These are phyloP conservation scores for Saturnispora diversa DNA, from an alignment of 805 yeast species.

Conservation along the genomic window DNA sequence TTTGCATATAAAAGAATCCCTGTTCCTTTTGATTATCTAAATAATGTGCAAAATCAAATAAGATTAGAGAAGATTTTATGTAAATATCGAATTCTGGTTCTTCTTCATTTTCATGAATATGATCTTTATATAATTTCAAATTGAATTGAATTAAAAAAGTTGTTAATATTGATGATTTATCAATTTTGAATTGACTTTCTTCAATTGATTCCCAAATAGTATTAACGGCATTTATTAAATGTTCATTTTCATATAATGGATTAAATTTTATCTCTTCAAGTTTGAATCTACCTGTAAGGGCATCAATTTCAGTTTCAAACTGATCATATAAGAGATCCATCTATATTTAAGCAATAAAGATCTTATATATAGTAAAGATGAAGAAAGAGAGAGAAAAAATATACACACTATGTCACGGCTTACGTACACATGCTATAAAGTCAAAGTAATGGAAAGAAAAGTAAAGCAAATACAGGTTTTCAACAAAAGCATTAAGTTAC, in stretches of 20 bases:
- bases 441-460: too few relatives aligned
- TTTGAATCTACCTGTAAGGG: not conserved
- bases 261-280: not conserved
- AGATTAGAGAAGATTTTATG: not conserved
- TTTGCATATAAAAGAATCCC: conserved; percentile 3
- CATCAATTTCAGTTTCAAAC: not conserved
- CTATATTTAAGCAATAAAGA: not conserved
- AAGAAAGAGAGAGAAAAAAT: not conserved
- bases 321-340: conserved; percentile 5
- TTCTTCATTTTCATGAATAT: not conserved
- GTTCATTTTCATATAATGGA: not conserved
- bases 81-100: not conserved
- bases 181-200: not conserved
- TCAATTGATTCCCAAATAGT: not conserved
- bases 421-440: too few relatives aligned
- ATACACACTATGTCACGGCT: too few relatives aligned
- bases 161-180: conserved; percentile 6
- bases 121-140: not conserved
- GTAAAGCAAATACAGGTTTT: too few relatives aligned
- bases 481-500: too few relatives aligned
- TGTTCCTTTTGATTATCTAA: conserved; percentile 2
- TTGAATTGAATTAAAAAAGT: conserved; percentile 2
- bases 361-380: not conserved
- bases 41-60: conserved; percentile 3
- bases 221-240: not conserved